Conservation (phyloP, 441 rosid species). For the Dalechampia spathulata region DNA sequence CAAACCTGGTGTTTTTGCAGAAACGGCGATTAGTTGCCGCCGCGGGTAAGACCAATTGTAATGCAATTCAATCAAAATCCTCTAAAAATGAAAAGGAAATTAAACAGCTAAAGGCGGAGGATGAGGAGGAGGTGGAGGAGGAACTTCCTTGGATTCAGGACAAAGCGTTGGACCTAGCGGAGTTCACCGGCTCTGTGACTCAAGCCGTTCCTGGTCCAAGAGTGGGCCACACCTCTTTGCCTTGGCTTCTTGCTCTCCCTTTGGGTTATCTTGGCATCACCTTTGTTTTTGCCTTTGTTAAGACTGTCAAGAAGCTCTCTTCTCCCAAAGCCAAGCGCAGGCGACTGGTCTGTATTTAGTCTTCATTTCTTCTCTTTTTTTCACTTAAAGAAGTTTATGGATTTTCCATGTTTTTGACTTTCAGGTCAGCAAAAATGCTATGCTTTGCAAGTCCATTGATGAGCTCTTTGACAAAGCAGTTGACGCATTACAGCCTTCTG, state of each 20-base stretch:
- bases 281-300: constrained; percentile 70
- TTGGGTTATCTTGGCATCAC: constrained; percentile 66
- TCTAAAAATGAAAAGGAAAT: too few species aligned
- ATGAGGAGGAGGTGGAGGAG: constrained; percentile 57
- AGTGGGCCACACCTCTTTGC: constrained; percentile 80
- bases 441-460: constrained; percentile 66
- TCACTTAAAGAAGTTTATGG: not conserved
- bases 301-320: constrained; percentile 62
- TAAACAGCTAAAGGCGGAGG: constrained; percentile 39
- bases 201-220: constrained; percentile 96
- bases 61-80: too few species aligned
- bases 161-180: constrained; percentile 86
- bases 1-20: not conserved
- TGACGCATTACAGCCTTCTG: constrained; percentile 40
- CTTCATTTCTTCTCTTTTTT: not conserved
- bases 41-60: too few species aligned
- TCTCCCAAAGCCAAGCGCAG: constrained; percentile 69
- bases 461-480: constrained; percentile 52
- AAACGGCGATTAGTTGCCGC: too few species aligned
- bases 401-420: not conserved
- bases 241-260: constrained; percentile 90
- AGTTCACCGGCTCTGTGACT: constrained; percentile 92
- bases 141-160: constrained; percentile 92
- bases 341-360: constrained; percentile 48
- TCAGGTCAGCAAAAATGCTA: constrained; percentile 81